Conservation (phyloP, 352 stramenopile species). For the Phytophthora pinifolia region DNA sequence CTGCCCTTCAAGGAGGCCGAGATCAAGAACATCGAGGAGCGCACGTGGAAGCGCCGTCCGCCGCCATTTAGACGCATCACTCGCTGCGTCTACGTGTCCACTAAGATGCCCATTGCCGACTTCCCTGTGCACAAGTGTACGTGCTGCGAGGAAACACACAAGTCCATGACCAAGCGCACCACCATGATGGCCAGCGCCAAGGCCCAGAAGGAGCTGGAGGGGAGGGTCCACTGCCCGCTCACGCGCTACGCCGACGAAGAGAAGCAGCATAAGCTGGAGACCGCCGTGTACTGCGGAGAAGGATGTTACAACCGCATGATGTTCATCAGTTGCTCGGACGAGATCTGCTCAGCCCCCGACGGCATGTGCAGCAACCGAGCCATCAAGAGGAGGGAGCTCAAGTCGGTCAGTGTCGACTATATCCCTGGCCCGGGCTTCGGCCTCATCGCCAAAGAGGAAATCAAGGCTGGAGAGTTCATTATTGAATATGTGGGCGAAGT, state of each 20-base stretch:
- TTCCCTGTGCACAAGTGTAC: conserved; percentile 77
- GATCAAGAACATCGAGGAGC: conserved; percentile 43
- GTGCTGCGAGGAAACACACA: conserved; percentile 55
- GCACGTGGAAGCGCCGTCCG: conserved; percentile 47
- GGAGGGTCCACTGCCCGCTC: conserved; percentile 1
- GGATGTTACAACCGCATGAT: conserved; percentile 84
- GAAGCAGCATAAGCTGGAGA: conserved; percentile 11
- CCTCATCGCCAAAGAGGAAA: conserved; percentile 76
- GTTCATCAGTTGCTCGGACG: conserved; percentile 77
- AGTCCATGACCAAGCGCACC: conserved; percentile 53
- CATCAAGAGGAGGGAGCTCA: conserved; percentile 67
- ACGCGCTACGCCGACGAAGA: conserved; percentile 19
- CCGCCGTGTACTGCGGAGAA: conserved; percentile 54
- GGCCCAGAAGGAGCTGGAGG: conserved; percentile 24
- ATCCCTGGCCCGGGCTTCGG: conserved; percentile 90
- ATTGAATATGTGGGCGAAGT: conserved; percentile 95
- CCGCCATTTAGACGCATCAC: conserved; percentile 63
- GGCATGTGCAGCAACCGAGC: conserved; percentile 70
- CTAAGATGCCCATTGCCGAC: conserved; percentile 49
- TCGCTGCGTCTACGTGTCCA: conserved; percentile 79
- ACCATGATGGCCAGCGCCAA: conserved; percentile 51
- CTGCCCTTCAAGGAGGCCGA: conserved; percentile 40
- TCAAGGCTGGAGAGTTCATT: conserved; percentile 87
- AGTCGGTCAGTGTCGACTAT: conserved; percentile 68
- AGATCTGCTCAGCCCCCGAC: conserved; percentile 79